These are phyloP conservation scores for Solanum arcanum DNA, from an alignment of 257 asterid genomes.

Conservation along the genomic window DNA sequence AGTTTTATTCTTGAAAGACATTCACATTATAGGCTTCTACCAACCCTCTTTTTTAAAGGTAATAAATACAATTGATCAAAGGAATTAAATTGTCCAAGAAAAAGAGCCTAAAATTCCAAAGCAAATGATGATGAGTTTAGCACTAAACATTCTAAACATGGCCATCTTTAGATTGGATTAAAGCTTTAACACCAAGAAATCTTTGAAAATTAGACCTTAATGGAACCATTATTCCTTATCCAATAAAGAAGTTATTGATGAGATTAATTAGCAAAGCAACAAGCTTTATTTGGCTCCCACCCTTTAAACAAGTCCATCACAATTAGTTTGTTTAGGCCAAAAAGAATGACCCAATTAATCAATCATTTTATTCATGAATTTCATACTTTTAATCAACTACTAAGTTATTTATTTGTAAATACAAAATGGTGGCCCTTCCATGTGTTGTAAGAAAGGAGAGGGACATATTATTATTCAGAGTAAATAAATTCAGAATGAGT, in stretches of 20 bases:
- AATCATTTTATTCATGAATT: neutral
- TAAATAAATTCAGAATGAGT: neutral
- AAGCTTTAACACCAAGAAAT: constrained; percentile 25
- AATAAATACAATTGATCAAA: neutral
- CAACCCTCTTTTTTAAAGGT: neutral
- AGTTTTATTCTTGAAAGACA: neutral
- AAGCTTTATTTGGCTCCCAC: neutral
- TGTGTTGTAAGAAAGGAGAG: neutral
- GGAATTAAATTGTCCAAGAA: neutral
- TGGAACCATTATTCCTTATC: constrained; percentile 12
- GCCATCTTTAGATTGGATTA: neutral
- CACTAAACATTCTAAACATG: neutral
- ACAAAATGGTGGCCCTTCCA: neutral
- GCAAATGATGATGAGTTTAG: constrained; percentile 15
- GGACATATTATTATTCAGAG: neutral
- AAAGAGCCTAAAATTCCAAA: neutral
- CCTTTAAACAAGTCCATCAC: neutral
- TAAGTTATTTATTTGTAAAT: neutral
- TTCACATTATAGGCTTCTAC: neutral
- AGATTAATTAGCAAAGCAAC: neutral
- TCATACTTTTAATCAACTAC: neutral
- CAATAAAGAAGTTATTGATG: neutral
- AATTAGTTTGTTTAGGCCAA: neutral
- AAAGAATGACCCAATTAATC: neutral
- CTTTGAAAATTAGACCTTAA: constrained; percentile 19